phyloP scores from a whole-genome alignment of 495 filamentous ascomycete genomes.

The Trichoderma asperelloides region DNA sequence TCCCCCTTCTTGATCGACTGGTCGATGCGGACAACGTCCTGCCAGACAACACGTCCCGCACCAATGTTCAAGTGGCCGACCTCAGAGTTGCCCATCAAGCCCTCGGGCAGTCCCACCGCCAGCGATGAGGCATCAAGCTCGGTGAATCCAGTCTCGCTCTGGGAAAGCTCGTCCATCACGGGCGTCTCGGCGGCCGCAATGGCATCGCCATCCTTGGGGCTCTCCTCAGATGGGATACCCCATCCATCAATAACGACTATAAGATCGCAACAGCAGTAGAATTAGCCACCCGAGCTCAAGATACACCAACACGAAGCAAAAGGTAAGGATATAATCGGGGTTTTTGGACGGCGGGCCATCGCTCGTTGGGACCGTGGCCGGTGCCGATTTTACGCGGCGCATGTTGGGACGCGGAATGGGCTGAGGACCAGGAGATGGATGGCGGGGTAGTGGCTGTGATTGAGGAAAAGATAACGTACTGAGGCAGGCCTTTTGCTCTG shows the following conservation, averaged over 20 bases:
- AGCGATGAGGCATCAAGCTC: slow-evolving; percentile 92
- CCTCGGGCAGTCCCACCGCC: slow-evolving; percentile 90
- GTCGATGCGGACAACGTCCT: slow-evolving; percentile 97
- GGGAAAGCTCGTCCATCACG: slow-evolving; percentile 39
- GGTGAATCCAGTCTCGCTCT: slow-evolving; percentile 37
- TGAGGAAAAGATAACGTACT: slow-evolving; percentile 49
- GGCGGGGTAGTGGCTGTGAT: neutral
- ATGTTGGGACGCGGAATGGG: slow-evolving; percentile 9
- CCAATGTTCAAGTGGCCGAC: slow-evolving; percentile 98
- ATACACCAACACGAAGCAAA: slow-evolving; percentile 39
- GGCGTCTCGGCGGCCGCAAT: slow-evolving; percentile 89
- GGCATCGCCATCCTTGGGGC: slow-evolving; percentile 80
- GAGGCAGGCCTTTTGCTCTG: slow-evolving; percentile 88
- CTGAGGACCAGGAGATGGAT: slow-evolving; percentile 8
- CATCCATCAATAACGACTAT: slow-evolving; percentile 96
- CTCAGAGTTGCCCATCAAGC: slow-evolving; percentile 97
- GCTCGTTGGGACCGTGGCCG: neutral
- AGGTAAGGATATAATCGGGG: slow-evolving; percentile 36
- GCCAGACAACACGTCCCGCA: slow-evolving; percentile 95
- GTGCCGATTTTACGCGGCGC: slow-evolving; percentile 12
- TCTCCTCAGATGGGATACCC: slow-evolving; percentile 75
- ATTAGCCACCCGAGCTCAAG: slow-evolving; percentile 47
- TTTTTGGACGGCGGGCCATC: slow-evolving; percentile 12
- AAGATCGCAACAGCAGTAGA: slow-evolving; percentile 34
- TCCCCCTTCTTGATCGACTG: slow-evolving; percentile 85